These are phyloP conservation scores for Metarhizium rileyi DNA, from an alignment of 2,329 filamentous ascomycete genomes.

Conservation along the genomic window DNA sequence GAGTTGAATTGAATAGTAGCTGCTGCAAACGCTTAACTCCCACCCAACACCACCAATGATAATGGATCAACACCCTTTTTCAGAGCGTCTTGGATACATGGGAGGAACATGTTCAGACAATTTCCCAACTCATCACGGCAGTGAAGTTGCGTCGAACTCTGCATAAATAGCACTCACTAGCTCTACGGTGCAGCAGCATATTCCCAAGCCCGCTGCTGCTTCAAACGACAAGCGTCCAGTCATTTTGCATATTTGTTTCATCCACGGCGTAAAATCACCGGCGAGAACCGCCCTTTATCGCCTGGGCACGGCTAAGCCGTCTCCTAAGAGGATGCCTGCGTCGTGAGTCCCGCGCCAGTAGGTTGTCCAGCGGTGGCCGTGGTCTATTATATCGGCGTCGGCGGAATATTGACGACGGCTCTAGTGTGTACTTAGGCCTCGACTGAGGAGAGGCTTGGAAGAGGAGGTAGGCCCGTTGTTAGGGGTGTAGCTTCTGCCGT, in stretches of 20 bases:
- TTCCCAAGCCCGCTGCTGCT: background rate
- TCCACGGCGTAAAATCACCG: background rate
- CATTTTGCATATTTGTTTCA: background rate
- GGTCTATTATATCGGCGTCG: constrained; percentile 13
- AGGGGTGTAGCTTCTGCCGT: background rate
- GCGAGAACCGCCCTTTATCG: constrained; percentile 8
- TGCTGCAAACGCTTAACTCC: constrained; percentile 11
- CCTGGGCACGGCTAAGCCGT: constrained; percentile 14
- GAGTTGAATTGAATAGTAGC: constrained; percentile 12
- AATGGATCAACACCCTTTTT: background rate
- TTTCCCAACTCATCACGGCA: background rate
- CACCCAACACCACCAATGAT: constrained; percentile 12
- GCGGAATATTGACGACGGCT: constrained; percentile 14
- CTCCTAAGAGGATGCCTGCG: constrained; percentile 14
- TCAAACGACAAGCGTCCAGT: background rate
- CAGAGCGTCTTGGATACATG: constrained; percentile 10
- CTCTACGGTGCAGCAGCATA: constrained; percentile 10
- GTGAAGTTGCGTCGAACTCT: background rate
- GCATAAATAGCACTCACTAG: background rate
- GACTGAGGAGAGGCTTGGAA: background rate
- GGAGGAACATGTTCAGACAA: background rate
- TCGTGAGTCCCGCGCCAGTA: constrained; percentile 12
- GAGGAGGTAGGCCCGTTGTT: background rate
- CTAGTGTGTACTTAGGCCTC: constrained; percentile 13
- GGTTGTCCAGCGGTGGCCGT: constrained; percentile 10